phyloP scores from a whole-genome alignment of 768 basidiomycete genomes.

The Boletus vinaceobasis region DNA sequence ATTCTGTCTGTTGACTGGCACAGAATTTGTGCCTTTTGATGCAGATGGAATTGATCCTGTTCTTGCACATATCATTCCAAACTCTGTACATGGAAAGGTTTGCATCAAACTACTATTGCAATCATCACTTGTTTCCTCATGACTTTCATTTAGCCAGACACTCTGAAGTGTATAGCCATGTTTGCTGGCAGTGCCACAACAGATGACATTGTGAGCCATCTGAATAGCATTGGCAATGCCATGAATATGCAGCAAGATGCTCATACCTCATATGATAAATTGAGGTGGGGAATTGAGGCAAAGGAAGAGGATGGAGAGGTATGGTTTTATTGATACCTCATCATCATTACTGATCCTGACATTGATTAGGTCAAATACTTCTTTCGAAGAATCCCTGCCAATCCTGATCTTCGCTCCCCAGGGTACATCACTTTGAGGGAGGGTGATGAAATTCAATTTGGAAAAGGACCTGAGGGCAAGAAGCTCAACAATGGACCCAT shows the following conservation, averaged over 20 bases:
- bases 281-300: background rate
- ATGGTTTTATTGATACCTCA: background rate
- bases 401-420: background rate
- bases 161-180: too few relatives aligned
- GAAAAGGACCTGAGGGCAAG: too few relatives aligned
- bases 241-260: too few relatives aligned
- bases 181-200: too few relatives aligned
- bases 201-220: too few relatives aligned
- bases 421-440: too few relatives aligned
- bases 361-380: too few relatives aligned
- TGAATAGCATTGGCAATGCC: too few relatives aligned
- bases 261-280: too few relatives aligned
- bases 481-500: too few relatives aligned
- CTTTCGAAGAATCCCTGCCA: too few relatives aligned
- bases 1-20: background rate
- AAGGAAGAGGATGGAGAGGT: background rate
- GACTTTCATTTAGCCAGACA: background rate
- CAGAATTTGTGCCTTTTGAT: background rate
- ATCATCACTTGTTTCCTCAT: background rate
- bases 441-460: too few relatives aligned
- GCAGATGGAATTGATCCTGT: background rate
- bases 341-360: background rate
- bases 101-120: background rate
- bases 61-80: background rate
- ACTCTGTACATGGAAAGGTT: background rate